Evolutionary conservation across 169 alveolate genomes (phyloP).

Genomic region (Babesia ovis): DNA sequence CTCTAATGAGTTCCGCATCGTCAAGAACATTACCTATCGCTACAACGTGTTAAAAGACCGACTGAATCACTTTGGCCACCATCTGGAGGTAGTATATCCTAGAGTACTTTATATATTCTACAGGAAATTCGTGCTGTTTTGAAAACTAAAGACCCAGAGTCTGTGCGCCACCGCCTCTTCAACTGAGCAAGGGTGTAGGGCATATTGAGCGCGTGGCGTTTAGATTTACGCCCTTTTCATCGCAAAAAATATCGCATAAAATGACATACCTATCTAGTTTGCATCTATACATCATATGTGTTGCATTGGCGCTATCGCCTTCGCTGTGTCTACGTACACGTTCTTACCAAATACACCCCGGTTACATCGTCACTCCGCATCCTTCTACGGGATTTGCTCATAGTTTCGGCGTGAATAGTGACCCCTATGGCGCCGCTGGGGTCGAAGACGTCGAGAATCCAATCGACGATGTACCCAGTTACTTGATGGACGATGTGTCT

Average conservation of each 20-base stretch:
- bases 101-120: background rate
- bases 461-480: background rate
- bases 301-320: background rate
- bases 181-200: too few species aligned
- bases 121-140: slow-evolving; percentile 22
- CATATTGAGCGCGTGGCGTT: too few species aligned
- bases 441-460: background rate
- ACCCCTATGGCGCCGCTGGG: background rate
- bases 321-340: slow-evolving; percentile 16
- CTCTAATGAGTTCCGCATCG: slow-evolving; percentile 36
- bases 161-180: slow-evolving; percentile 16
- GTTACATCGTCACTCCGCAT: background rate
- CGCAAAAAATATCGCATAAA: slow-evolving; percentile 22
- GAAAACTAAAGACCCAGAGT: slow-evolving; percentile 25
- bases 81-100: slow-evolving; percentile 8
- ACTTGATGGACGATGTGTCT: slow-evolving; percentile 14
- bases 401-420: background rate
- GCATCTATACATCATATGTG: background rate
- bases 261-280: background rate
- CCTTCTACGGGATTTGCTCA: background rate
- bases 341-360: background rate
- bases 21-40: slow-evolving; percentile 44
- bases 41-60: slow-evolving; percentile 33
- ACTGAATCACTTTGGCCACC: slow-evolving; percentile 32
- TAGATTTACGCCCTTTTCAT: too few species aligned